Evolutionary conservation across 2,329 filamentous ascomycete species (phyloP).

Genomic region (Aspergillus nomiae): DNA sequence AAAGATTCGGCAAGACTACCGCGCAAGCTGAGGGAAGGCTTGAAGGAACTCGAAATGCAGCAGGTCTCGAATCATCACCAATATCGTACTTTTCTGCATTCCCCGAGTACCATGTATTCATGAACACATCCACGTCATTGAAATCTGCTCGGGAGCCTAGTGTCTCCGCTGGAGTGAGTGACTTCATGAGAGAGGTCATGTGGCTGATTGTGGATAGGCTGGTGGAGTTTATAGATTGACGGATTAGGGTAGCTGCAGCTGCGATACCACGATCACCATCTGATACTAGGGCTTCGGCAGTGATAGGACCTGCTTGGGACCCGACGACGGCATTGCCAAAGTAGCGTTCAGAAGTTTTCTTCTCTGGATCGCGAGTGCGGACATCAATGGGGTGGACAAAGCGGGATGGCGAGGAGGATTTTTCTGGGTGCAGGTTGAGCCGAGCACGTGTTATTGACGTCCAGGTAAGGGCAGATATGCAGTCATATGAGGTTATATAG

Average conservation of each 20-base stretch:
- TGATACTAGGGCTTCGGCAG: conserved; percentile 11
- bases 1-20: conserved; percentile 23
- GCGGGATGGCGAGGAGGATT: conserved; percentile 9
- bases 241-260: conserved; percentile 19
- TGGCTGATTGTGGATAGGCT: conserved; percentile 15
- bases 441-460: conserved; percentile 24
- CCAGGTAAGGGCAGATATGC: conserved; percentile 28
- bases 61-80: conserved; percentile 16
- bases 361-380: conserved; percentile 23
- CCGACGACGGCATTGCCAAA: conserved; percentile 26
- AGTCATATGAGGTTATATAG: conserved; percentile 30
- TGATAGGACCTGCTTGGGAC: conserved; percentile 17
- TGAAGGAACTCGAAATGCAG: conserved; percentile 17
- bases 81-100: conserved; percentile 24
- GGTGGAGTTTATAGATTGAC: conserved; percentile 20
- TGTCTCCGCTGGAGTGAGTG: conserved; percentile 18
- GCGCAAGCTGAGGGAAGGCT: conserved; percentile 15
- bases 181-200: conserved; percentile 17
- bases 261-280: conserved; percentile 18
- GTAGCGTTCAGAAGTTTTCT: conserved; percentile 20
- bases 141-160: conserved; percentile 20
- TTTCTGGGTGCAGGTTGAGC: conserved; percentile 19
- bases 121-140: conserved; percentile 23
- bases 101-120: conserved; percentile 27
- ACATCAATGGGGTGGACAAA: conserved; percentile 25